Percentiles rank a stretch among this genome's conserved stretches.
Conservation (phyloP, 179 eudicot species). For the Silene coronaria region DNA sequence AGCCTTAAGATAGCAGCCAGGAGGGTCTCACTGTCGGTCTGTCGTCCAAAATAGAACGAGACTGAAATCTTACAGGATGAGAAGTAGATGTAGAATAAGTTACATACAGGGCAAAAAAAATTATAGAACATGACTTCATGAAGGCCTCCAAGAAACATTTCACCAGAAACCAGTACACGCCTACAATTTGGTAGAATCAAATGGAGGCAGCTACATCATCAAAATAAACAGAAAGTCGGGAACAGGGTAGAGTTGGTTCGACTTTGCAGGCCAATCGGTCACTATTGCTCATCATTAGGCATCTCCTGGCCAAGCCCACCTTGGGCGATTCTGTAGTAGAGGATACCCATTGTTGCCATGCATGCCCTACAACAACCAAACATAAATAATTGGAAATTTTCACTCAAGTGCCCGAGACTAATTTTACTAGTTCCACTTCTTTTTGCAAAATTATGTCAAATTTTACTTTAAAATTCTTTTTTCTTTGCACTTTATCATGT, state of each 20-base stretch:
- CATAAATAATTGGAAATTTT: background rate
- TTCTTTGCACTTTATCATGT: background rate
- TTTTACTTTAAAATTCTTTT: no score
- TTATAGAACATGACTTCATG: background rate
- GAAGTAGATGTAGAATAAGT: background rate
- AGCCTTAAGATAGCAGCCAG: background rate
- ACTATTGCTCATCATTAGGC: constrained; percentile 53
- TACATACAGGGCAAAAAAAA: background rate
- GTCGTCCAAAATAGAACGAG: background rate
- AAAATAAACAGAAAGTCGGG: background rate
- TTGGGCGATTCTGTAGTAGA: constrained; percentile 90
- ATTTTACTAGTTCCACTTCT: background rate
- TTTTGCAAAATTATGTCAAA: background rate
- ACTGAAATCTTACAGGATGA: background rate
- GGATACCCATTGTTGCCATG: constrained; percentile 94
- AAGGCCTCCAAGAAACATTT: constrained; percentile 3
- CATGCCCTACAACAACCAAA: constrained; percentile 65
- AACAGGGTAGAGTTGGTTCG: background rate
- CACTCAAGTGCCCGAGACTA: background rate
- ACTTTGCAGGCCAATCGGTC: constrained; percentile 14
- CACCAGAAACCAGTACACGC: background rate
- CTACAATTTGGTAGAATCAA: background rate
- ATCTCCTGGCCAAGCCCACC: constrained; percentile 56
- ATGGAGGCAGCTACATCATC: constrained; percentile 10
- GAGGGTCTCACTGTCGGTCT: background rate